Base-by-base conservation (phyloP, 176 grass and related monocot species). In the Chloris gayana region DNA sequence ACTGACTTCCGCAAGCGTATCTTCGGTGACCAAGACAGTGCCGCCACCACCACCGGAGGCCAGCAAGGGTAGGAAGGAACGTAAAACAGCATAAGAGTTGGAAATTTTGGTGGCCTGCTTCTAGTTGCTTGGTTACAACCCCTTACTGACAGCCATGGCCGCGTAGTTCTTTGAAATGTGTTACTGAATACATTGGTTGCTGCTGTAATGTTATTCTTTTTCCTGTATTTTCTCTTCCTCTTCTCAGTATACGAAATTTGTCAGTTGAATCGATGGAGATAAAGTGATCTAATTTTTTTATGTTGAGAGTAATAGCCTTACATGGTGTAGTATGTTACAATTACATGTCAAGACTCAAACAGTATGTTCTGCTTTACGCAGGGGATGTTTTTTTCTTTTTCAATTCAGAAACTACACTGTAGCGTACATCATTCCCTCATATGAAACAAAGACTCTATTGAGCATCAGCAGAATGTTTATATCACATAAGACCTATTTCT, bases 1-100 rank as follows among this genome's bases (percentile, higher is more conserved):
- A 80, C 32, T 0, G 87, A 97, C 79, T 97, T 97, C 83, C 86
- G 94, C 74, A 97, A 97, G 64, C 86, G 94, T 9, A 87, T 97
- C 35, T 93, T 97, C 0, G 91, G 94, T 0, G 91, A 97, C 82
- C 91, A 91, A 51, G 72, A 83, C 9, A 59, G 22, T 0, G 34
- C 54, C 0, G 12, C 54, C 15, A 8, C 50, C 69, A 35, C 51
- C 69, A 67, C 58, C 0, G 42, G 51, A 73, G 67, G 54, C 67
- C 79, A 86, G 31, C 80, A 89, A 78, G 88, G 62, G 27, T 86
- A 89, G 88, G 78, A 59, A 25, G 6, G 35, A 59, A 8, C 32
- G 58, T 13, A 67, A 58, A 78, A 15, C 74, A 46, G 32, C 18
- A 64, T 26, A 29, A 42, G 57, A 83, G 65, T 29, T 12, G 4